Conservation (phyloP, 257 asterid species). For the Buddleja alternifolia region DNA sequence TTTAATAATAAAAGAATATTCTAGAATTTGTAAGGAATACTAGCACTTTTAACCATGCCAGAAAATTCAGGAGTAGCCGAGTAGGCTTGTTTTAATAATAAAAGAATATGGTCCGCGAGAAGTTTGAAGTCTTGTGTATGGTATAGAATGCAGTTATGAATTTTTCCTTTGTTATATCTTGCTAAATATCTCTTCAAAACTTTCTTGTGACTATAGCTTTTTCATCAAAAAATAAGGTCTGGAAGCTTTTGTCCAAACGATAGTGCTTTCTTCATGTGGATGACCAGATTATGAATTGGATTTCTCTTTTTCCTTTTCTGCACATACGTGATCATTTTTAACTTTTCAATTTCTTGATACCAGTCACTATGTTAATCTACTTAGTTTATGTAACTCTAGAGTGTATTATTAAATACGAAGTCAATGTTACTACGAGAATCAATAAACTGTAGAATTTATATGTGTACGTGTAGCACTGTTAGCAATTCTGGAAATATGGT, state of each 20-base stretch:
- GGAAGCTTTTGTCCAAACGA: too few species aligned
- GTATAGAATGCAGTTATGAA: not conserved
- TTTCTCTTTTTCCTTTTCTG: not conserved
- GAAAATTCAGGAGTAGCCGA: not conserved
- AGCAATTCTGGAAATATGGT: too few species aligned
- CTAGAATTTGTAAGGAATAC: not conserved
- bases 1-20: too few species aligned
- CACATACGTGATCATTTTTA: not conserved
- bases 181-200: not conserved
- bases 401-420: not conserved
- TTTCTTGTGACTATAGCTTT: not conserved
- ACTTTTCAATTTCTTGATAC: not conserved
- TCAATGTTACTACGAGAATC: not conserved
- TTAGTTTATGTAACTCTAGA: not conserved
- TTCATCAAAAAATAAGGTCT: not conserved
- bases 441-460: not conserved
- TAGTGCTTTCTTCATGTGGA: not conserved
- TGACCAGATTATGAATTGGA: constrained; percentile 6
- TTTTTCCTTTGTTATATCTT: constrained; percentile 16
- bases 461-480: not conserved
- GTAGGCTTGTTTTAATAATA: not conserved
- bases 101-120: not conserved
- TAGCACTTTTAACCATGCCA: not conserved
- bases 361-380: not conserved
- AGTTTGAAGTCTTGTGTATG: constrained; percentile 10